Evolutionary conservation across 2,329 filamentous ascomycete species (phyloP), one percentile per base, ranked within the genome.

Genomic region (Penicillium sp.): DNA sequence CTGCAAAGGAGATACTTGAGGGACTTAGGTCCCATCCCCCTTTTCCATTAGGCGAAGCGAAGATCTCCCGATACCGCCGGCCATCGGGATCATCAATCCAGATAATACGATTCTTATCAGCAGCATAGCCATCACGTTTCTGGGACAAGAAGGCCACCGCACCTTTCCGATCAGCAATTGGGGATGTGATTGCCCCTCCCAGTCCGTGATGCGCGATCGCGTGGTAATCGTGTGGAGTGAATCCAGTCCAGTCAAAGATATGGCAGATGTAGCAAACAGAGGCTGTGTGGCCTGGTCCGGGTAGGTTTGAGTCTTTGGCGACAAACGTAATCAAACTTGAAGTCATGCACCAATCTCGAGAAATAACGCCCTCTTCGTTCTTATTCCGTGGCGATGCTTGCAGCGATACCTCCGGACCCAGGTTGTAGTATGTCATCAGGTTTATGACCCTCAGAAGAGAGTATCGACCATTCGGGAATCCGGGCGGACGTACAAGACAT

Each of bases 41-140:
- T 3, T 56, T 47, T 23, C 54, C 44, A 56, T 56, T n/a, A 15
- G 54, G 38, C 11, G 54, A 56, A 26, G 54, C 29, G 19, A 56
- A 56, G 13, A 56, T 48, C 54, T 56, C 44, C 17, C 29, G 5
- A 21, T 52, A 52, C 5, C 13, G 5, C 49, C 49, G 23, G 4
- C 15, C 9, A n/a, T 52, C 7, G 49, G n/a, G 26, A 21, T 52
- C 49, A 21, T 23, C 30, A 29, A 56, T 13, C 15, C 29, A 15
- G 30, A 48, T 38, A 30, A 56, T 47, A 15, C 29, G 29, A 29
- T 56, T 48, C 15, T 56, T 56, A 13, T 56, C 44, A 7, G 54
- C 44, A 5, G 9, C 45, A 9, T 47, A 9, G 26, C 54, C 54
- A 35, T 56, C 54, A 30, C 7, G 23, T 26, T 31, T 56, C 54